A percentile compares a stretch with the other conserved stretches of the same genome.
phyloP scores from a whole-genome alignment of 176 grass and related monocot genomes.

The Secale cereale region DNA sequence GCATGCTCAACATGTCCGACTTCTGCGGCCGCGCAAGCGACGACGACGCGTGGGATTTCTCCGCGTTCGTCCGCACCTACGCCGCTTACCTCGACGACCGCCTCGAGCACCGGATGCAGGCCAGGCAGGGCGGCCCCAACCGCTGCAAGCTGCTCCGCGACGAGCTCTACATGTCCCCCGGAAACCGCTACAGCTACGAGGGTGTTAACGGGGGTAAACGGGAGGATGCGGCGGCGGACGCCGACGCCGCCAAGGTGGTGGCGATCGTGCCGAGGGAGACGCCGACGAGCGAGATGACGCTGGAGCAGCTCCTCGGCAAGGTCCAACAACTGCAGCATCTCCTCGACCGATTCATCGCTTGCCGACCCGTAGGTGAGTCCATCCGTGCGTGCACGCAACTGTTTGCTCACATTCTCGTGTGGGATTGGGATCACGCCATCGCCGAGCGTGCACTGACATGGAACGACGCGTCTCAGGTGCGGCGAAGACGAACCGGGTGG shows the following conservation, averaged over 20 bases:
- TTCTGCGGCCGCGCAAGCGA: constrained; percentile 61
- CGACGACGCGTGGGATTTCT: constrained; percentile 70
- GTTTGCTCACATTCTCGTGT: neutral
- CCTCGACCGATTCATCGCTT: constrained; percentile 71
- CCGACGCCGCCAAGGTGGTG: neutral
- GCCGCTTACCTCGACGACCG: constrained; percentile 78
- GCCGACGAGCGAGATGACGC: constrained; percentile 68
- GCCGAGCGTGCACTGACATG: neutral
- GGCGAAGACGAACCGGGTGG: constrained; percentile 66
- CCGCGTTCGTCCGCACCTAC: constrained; percentile 73
- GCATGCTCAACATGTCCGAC: constrained; percentile 81
- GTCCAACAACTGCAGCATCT: constrained; percentile 61
- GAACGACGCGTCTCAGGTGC: constrained; percentile 31
- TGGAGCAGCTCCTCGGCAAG: constrained; percentile 50
- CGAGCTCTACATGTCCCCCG: constrained; percentile 31
- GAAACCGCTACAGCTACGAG: neutral
- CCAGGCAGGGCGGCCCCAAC: constrained; percentile 20
- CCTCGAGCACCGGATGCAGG: constrained; percentile 51
- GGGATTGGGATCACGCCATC: neutral
- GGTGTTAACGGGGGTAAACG: neutral
- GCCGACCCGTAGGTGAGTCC: constrained; percentile 54
- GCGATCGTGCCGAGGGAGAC: constrained; percentile 38
- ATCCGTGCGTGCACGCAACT: neutral
- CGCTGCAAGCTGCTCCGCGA: constrained; percentile 16
- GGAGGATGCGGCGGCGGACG: neutral